Conservation (phyloP, 805 yeast species). For the Novakomyces olei region DNA sequence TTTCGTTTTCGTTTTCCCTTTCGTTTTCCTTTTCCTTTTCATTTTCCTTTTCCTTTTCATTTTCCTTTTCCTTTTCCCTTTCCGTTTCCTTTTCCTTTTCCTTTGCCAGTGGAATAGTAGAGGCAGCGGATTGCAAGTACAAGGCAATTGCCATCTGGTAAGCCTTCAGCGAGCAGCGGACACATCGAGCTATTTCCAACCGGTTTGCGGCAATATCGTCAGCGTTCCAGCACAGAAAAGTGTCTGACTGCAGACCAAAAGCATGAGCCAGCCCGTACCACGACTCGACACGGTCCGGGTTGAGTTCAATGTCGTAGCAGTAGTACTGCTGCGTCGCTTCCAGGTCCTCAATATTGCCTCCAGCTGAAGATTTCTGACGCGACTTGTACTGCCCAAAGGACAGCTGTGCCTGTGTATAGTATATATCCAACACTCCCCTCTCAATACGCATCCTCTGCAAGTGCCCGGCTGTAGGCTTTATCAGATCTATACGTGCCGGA, state of each 20-base stretch:
- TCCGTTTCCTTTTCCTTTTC: too few species aligned
- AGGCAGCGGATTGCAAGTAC: too few species aligned
- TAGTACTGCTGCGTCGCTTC: conserved; percentile 50
- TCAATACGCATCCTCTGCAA: conserved; percentile 18
- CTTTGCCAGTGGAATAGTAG: too few species aligned
- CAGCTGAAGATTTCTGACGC: too few species aligned
- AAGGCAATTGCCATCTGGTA: too few species aligned
- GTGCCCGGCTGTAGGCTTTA: conserved; percentile 5
- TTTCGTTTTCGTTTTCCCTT: too few species aligned
- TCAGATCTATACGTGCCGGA: conserved; percentile 7
- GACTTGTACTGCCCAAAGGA: conserved; percentile 47
- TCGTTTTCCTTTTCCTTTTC: too few species aligned
- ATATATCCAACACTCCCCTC: conserved; percentile 29
- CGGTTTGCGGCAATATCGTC: too few species aligned
- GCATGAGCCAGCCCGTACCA: conserved; percentile 71
- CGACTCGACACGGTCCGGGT: conserved; percentile 46
- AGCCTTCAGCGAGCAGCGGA: too few species aligned
- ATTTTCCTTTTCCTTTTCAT: too few species aligned
- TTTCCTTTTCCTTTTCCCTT: too few species aligned
- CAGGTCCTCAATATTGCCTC: conserved; percentile 57
- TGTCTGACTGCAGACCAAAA: conserved; percentile 55
- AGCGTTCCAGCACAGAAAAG: conserved; percentile 69
- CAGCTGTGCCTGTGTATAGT: conserved; percentile 44
- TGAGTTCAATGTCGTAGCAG: conserved; percentile 39
- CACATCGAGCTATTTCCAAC: too few species aligned